Evolutionary conservation across 2,329 filamentous ascomycete species (phyloP), one percentile per base, ranked within the genome.

Genomic region (Polytolypa hystricis): DNA sequence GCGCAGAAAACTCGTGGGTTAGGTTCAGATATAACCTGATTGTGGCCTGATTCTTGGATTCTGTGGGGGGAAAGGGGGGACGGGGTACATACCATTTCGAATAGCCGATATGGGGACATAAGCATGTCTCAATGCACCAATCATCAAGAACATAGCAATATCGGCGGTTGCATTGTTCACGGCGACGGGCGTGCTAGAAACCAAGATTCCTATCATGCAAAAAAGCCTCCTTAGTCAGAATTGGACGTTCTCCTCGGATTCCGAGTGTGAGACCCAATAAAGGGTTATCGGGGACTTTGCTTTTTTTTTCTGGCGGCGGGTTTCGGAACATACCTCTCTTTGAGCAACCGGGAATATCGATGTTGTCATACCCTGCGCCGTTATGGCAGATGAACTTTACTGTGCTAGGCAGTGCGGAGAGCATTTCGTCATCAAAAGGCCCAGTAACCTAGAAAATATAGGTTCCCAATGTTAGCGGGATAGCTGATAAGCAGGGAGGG

Each of bases 331-430:
- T 41, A 59, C 58, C 53, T 46, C 47, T 61, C 43, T 62, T 52
- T 17, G 67, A 69, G 51, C 71, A 75, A 15, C 65, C 68, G 1
- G 60, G 52, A 10, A 75, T 59, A 40, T 77, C 71, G 32, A 77
- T 67, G 46, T 74, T 74, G 50, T 77, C 73, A 53, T 77, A 77
- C 3, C 73, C 73, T 2, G 73, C 73, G 11, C 73, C 69, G 42
- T 71, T 70, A 46, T 72, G 69, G 42, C 66, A 68, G 44, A 72
- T 66, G 44, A 62, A 70, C 42, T 61, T 64, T 40, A 70, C 50
- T 0, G 62, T 60, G 18, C 49, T 45, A 0, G 69, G 69, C 3
- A 72, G 54, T 8, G 56, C 53, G 6, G 57, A 54, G 10, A 71
- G 48, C 33, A 71, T 44, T 43, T 71, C 67, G 10, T 53, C 47